Evolutionary conservation across 345 rosid genomes (phyloP).

Genomic region (Gossypium turneri): DNA sequence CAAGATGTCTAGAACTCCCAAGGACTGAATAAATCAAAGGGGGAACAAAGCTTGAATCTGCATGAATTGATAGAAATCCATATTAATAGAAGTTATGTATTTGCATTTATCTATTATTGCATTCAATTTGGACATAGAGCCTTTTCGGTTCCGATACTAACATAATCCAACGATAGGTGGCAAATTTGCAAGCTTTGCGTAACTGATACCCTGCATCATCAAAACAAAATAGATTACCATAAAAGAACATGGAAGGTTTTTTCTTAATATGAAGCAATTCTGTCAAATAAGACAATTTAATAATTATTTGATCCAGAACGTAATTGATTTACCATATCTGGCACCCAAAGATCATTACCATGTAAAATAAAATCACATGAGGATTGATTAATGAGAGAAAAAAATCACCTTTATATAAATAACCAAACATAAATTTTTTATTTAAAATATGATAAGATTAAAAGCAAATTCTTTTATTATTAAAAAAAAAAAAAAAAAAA

Average conservation of each 20-base stretch:
- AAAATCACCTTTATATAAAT: background rate
- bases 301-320: background rate
- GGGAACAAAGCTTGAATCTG: conserved; percentile 99
- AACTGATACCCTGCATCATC: conserved; percentile 86
- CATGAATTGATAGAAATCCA: conserved; percentile 17
- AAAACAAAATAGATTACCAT: conserved; percentile 12
- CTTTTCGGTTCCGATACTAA: conserved; percentile 33
- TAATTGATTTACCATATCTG: background rate
- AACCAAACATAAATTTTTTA: background rate
- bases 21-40: conserved; percentile 81
- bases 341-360: background rate
- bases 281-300: background rate
- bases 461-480: background rate
- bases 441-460: background rate
- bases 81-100: background rate
- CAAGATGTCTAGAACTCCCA: conserved; percentile 92
- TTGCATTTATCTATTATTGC: background rate
- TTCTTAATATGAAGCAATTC: background rate
- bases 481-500: conserved; percentile 3
- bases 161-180: conserved; percentile 89
- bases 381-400: background rate
- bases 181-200: conserved; percentile 92
- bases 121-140: conserved; percentile 2
- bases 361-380: conserved; percentile 4
- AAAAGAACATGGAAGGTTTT: background rate